Percentiles rank a stretch among this genome's conserved stretches.
Evolutionary conservation across 805 yeast species (phyloP).

Genomic region (Komagataella ulmi): DNA sequence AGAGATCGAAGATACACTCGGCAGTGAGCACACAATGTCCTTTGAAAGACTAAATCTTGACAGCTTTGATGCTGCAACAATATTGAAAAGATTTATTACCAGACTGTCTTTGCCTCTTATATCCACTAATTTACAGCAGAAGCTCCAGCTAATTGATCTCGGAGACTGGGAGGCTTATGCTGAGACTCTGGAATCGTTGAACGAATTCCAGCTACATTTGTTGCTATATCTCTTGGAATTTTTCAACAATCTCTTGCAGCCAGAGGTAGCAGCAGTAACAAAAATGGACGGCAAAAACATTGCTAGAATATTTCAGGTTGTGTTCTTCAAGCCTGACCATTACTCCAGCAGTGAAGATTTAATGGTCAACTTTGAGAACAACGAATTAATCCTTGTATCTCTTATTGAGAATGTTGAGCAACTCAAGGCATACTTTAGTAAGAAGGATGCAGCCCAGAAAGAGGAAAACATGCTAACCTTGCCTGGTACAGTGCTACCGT

Average conservation of each 20-base stretch:
- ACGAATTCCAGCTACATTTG: conserved; percentile 8
- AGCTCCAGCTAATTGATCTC: conserved; percentile 4
- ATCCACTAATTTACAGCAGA: conserved; percentile 10
- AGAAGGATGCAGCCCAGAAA: neutral
- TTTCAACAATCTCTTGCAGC: conserved; percentile 11
- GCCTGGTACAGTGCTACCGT: neutral
- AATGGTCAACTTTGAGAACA: neutral
- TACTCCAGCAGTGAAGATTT: neutral
- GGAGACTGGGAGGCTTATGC: neutral
- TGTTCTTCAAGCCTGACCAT: conserved; percentile 14
- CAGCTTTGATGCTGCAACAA: conserved; percentile 21
- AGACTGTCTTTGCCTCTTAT: conserved; percentile 17
- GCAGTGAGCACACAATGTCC: conserved; percentile 3
- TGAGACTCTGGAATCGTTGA: neutral
- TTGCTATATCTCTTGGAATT: conserved; percentile 16
- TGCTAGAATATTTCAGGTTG: conserved; percentile 23
- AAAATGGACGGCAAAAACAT: conserved; percentile 22
- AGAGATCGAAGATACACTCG: conserved; percentile 13
- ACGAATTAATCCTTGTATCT: neutral
- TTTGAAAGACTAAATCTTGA: conserved; percentile 6
- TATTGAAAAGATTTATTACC: conserved; percentile 21
- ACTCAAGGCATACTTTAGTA: neutral
- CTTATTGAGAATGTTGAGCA: neutral
- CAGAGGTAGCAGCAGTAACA: conserved; percentile 14
- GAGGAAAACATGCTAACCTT: neutral